Base-by-base conservation (phyloP, 2,329 filamentous ascomycete species). In the Stagonosporopsis rhizophila region DNA sequence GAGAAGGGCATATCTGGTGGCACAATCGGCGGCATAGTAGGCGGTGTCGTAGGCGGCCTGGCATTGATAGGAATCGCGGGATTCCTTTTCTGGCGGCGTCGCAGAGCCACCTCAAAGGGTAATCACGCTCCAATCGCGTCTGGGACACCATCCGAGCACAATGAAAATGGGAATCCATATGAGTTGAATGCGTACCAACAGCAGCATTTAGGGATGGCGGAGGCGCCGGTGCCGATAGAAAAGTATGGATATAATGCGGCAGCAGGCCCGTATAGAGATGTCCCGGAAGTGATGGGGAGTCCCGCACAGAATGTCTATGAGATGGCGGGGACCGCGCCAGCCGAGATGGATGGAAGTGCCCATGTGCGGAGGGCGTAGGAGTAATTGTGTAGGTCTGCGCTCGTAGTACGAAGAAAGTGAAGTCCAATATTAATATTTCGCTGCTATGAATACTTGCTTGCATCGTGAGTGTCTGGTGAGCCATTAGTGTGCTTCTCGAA, bases 11-110 rank as follows among this genome's bases (percentile, higher is more conserved):
- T 64, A 15, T 64, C 63, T 4, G 57, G 57, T 27, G 61, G 61
- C 37, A 54, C 57, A 17, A 64, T 62, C 14, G 62, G 50, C 30
- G 62, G 62, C 20, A 64, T 66, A 23, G 59, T 64, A 2, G 58
- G 61, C 7, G 63, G 61, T 6, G 55, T 59, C 9, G 52, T 66
- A n/a, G 63, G 46, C 8, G 59, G 56, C 17, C 46, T 66, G 5
- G 57, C 53, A 1, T 14, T 64, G 15, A 42, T 66, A 7, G 48
- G 49, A 5, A 40, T 56, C 6, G 50, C 40, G 5, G 52, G 51
- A 9, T 58, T 60, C 46, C 47, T 66, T 22, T 44, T 62, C 17
- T 61, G 56, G 52, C 39, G 56, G 14, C 49, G 59, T 0, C 41
- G 51, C 22, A 50, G 34, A 22, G 51, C 49, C 35, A 41, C 28